Percentiles rank a stretch among this genome's conserved stretches.
Evolutionary conservation across 441 rosid species (phyloP).

Genomic region (Iberis amara): DNA sequence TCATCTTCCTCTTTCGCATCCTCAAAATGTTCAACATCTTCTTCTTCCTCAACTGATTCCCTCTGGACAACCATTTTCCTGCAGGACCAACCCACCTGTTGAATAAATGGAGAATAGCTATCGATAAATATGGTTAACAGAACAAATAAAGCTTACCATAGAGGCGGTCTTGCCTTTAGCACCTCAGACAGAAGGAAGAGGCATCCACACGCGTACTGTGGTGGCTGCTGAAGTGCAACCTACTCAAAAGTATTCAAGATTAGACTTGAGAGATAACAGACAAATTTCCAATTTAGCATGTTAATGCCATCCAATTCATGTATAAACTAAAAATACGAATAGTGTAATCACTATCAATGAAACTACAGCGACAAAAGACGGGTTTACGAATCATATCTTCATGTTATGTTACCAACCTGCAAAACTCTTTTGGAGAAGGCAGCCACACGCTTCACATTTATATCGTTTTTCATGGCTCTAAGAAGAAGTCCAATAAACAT

Average conservation of each 20-base stretch:
- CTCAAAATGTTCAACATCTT: slow-evolving; percentile 79
- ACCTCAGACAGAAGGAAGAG: slow-evolving; percentile 92
- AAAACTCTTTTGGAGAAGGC: slow-evolving; percentile 89
- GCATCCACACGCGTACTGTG: slow-evolving; percentile 91
- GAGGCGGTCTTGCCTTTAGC: slow-evolving; percentile 78
- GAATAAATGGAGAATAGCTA: slow-evolving; percentile 5
- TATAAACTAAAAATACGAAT: not conserved
- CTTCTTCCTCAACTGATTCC: slow-evolving; percentile 79
- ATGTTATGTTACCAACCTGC: slow-evolving; percentile 51
- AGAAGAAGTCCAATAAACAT: slow-evolving; percentile 87
- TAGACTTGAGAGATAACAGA: slow-evolving; percentile 12
- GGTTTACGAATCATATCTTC: not conserved
- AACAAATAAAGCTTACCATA: slow-evolving; percentile 49
- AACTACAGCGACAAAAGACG: slow-evolving; percentile 12
- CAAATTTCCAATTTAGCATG: not conserved
- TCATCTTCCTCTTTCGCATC: slow-evolving; percentile 70
- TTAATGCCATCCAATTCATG: not conserved
- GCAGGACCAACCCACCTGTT: slow-evolving; percentile 16
- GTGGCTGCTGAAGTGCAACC: slow-evolving; percentile 95
- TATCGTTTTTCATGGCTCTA: slow-evolving; percentile 88
- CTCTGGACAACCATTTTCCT: slow-evolving; percentile 80
- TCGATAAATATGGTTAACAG: not conserved
- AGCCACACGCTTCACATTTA: slow-evolving; percentile 76
- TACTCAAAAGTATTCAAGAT: slow-evolving; percentile 27
- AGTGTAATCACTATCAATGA: slow-evolving; percentile 7